phyloP scores from a whole-genome alignment of 495 filamentous ascomycete species.

The Hypoxylon intermedium region DNA sequence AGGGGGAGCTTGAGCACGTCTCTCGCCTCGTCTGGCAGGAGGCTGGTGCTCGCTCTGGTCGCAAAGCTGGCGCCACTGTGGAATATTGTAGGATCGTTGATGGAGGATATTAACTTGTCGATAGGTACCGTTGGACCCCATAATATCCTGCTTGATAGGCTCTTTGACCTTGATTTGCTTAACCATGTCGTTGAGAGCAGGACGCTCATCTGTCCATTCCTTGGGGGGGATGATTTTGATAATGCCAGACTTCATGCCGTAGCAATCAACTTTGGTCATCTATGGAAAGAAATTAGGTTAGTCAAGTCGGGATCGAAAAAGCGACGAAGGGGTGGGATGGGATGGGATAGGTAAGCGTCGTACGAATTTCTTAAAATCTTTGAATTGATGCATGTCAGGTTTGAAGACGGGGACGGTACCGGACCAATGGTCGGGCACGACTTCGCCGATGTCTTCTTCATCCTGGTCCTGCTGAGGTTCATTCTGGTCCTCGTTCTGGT shows the following conservation, averaged over 20 bases:
- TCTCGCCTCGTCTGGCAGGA: conserved; percentile 89
- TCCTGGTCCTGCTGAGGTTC: conserved; percentile 54
- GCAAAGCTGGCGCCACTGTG: conserved; percentile 91
- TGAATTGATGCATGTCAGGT: conserved; percentile 94
- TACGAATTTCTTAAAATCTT: conserved; percentile 84
- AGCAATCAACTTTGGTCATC: conserved; percentile 85
- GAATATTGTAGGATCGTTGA: conserved; percentile 92
- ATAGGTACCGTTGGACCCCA: conserved; percentile 90
- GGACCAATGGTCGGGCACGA: conserved; percentile 85
- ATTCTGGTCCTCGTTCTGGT: conserved; percentile 22
- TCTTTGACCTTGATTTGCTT: conserved; percentile 94
- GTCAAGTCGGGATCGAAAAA: conserved; percentile 9
- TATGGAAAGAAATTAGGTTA: conserved; percentile 33
- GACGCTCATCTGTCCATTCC: conserved; percentile 88
- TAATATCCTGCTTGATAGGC: conserved; percentile 96
- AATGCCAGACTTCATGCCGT: conserved; percentile 97
- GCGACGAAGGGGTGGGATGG: conserved; percentile 3
- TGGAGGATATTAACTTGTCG: conserved; percentile 96
- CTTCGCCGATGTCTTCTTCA: conserved; percentile 75
- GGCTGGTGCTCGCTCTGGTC: conserved; percentile 95
- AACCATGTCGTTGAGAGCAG: conserved; percentile 79
- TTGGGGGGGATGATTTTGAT: conserved; percentile 92
- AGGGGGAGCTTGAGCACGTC: conserved; percentile 71
- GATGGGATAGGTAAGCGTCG: conserved; percentile 33
- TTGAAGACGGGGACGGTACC: conserved; percentile 93